A percentile compares a stretch with the other conserved stretches of the same genome.
phyloP scores from a whole-genome alignment of 768 basidiomycete species.

The Auricularia cornea region DNA sequence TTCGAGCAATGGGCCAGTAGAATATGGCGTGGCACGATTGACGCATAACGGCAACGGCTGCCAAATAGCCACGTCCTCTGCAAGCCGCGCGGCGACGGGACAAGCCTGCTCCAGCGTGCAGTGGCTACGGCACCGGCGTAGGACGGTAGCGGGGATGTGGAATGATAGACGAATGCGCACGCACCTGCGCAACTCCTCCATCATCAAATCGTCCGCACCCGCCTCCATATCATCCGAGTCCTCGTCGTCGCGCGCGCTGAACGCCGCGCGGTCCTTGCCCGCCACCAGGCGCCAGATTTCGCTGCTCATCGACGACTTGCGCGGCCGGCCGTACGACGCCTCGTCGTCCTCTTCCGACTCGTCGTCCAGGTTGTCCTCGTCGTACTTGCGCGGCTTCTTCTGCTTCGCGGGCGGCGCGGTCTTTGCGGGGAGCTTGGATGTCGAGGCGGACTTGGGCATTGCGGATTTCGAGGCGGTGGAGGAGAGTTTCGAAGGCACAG shows the following conservation, averaged over 20 bases:
- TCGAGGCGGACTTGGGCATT: background rate
- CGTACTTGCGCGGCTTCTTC: conserved; percentile 6
- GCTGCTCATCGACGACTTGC: conserved; percentile 26
- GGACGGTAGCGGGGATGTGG: too few species aligned
- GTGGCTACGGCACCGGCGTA: too few species aligned
- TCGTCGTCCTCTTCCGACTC: background rate
- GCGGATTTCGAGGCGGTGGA: background rate
- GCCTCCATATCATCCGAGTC: conserved; percentile 53
- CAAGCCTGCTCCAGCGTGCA: too few species aligned
- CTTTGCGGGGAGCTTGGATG: conserved; percentile 2
- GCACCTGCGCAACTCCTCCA: conserved; percentile 58
- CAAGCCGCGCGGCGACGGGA: too few species aligned
- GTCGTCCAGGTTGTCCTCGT: background rate
- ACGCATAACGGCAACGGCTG: too few species aligned
- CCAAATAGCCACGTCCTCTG: too few species aligned
- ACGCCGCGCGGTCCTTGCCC: conserved; percentile 52
- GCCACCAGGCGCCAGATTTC: conserved; percentile 61
- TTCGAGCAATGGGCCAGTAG: too few species aligned
- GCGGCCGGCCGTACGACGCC: conserved; percentile 12
- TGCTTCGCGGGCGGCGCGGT: conserved; percentile 1
- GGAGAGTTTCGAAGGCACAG: too few species aligned
- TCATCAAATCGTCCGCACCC: conserved; percentile 49
- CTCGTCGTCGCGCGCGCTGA: conserved; percentile 56
- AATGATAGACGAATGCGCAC: conserved; percentile 11
- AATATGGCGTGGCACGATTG: too few species aligned